These are phyloP conservation scores for Thraustotheca clavata DNA, from an alignment of 352 stramenopile species.

Conservation along the genomic window DNA sequence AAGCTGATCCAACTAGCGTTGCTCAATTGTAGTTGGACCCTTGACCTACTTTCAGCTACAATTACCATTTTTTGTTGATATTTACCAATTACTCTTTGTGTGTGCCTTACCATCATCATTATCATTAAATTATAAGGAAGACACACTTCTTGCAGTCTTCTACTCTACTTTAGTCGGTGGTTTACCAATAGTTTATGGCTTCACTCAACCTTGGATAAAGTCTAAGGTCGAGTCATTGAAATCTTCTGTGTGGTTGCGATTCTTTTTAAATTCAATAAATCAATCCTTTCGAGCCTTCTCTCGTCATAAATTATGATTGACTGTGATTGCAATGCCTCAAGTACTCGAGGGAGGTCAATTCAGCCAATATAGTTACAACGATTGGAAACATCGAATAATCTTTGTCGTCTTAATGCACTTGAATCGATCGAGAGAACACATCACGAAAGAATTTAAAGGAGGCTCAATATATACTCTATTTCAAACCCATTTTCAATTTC, in stretches of 20 bases:
- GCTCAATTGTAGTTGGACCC: neutral
- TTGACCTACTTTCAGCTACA: neutral
- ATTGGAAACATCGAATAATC: neutral
- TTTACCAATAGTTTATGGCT: neutral
- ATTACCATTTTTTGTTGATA: neutral
- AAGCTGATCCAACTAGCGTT: neutral
- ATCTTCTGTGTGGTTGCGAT: neutral
- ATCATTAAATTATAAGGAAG: neutral
- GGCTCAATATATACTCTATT: neutral
- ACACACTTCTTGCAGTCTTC: neutral
- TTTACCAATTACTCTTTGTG: slow-evolving; percentile 2
- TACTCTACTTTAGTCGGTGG: neutral
- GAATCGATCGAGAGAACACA: neutral
- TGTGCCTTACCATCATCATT: neutral
- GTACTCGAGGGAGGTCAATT: no score
- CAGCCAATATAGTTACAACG: neutral
- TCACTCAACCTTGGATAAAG: neutral
- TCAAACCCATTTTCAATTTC: neutral
- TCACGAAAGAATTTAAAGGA: neutral
- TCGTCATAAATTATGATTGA: neutral
- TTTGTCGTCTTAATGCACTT: neutral
- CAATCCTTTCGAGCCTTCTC: neutral
- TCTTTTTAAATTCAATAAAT: neutral
- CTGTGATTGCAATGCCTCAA: no score
- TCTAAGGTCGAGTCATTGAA: neutral